A percentile compares a stretch with the other conserved stretches of the same genome.
phyloP scores from a whole-genome alignment of 225 moss, liverwort and hornwort species.

The Polytrichum formosum region DNA sequence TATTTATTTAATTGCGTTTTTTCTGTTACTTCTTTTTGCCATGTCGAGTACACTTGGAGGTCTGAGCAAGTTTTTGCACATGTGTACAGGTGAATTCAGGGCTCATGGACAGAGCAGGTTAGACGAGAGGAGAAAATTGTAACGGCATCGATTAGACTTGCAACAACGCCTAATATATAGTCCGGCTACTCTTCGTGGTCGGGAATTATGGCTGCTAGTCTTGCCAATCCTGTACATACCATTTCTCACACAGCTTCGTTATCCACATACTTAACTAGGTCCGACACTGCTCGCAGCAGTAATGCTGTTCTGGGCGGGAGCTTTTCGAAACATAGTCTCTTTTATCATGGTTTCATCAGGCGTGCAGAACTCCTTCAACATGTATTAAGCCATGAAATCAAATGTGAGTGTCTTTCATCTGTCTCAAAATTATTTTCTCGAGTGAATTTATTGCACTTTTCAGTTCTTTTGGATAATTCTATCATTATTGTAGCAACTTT shows the following conservation, averaged over 20 bases:
- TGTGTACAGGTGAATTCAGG: slow-evolving; percentile 20
- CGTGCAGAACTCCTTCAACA: slow-evolving; percentile 34
- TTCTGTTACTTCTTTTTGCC: background rate
- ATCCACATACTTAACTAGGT: slow-evolving; percentile 15
- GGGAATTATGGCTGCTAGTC: slow-evolving; percentile 41
- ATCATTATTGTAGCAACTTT: too few relatives aligned
- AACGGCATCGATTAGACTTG: background rate
- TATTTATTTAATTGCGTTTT: background rate
- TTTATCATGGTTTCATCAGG: slow-evolving; percentile 42
- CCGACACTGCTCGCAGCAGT: slow-evolving; percentile 17
- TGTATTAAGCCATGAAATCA: slow-evolving; percentile 14
- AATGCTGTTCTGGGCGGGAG: slow-evolving; percentile 25
- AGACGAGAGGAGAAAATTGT: background rate
- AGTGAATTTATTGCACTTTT: too few relatives aligned
- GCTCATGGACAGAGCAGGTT: slow-evolving; percentile 2
- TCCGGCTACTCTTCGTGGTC: slow-evolving; percentile 1
- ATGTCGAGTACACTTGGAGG: background rate
- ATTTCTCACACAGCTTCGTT: slow-evolving; percentile 10
- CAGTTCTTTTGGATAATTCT: too few relatives aligned
- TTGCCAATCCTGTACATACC: slow-evolving; percentile 24
- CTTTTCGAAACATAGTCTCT: slow-evolving; percentile 21
- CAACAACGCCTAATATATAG: background rate
- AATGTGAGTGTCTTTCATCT: slow-evolving; percentile 28
- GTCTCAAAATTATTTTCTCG: background rate
- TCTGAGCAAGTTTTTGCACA: background rate